Evolutionary conservation across 148 eudicot genomes (phyloP).

Genomic region (Mesembryanthemum crystallinum): DNA sequence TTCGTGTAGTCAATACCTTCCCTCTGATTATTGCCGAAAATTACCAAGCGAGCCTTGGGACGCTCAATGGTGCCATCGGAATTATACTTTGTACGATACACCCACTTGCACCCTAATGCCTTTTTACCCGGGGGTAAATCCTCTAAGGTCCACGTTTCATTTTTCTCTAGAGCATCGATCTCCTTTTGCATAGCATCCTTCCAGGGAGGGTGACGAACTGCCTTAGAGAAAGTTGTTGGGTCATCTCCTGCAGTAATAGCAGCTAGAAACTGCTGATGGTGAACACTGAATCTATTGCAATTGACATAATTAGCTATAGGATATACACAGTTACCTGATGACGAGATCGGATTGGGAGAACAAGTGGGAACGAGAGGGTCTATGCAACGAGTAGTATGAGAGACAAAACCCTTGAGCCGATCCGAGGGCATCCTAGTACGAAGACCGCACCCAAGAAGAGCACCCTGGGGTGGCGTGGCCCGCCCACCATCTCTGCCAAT

Average conservation of each 20-base stretch:
- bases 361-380: no score
- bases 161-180: neutral
- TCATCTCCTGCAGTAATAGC: neutral
- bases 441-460: no score
- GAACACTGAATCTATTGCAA: neutral
- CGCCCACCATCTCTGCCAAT: no score
- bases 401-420: no score
- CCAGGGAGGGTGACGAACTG: neutral
- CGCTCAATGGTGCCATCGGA: neutral
- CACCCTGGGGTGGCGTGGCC: no score
- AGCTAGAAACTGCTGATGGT: neutral
- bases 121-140: neutral
- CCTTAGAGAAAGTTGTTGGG: neutral
- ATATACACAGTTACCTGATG: no score
- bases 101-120: neutral
- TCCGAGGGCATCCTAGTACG: no score
- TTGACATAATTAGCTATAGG: no score
- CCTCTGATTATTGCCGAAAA: neutral
- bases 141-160: neutral
- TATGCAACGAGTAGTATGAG: no score
- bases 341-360: no score
- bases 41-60: neutral
- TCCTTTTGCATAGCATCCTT: neutral
- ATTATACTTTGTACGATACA: neutral
- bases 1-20: neutral